Percentiles rank a stretch among this genome's conserved stretches.
Evolutionary conservation across 768 basidiomycete genomes (phyloP).

Genomic region (Amyloporia xantha): DNA sequence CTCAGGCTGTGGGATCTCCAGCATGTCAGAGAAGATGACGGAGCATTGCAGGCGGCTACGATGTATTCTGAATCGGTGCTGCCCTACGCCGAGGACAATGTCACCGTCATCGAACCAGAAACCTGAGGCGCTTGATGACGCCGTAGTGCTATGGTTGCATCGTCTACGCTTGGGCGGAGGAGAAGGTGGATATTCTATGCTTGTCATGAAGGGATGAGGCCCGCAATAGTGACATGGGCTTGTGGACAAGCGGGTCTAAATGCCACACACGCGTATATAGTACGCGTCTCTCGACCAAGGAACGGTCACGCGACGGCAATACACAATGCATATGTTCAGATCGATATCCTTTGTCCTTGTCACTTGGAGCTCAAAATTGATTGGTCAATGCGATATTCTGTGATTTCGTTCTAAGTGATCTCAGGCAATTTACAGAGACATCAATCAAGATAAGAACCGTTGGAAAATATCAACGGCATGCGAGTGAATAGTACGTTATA

Average conservation of each 20-base stretch:
- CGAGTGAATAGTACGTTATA: no score
- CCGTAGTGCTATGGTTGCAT: not conserved
- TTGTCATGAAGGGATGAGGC: not conserved
- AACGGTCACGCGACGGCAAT: constrained; percentile 1
- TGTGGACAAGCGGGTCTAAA: no score
- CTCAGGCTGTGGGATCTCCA: constrained; percentile 28
- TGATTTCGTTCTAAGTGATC: no score
- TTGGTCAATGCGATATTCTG: no score
- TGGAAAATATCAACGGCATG: no score
- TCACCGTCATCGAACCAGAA: constrained; percentile 33
- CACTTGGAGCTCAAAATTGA: no score
- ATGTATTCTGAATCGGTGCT: constrained; percentile 19
- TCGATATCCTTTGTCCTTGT: no score
- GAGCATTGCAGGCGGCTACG: constrained; percentile 15
- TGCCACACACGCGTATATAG: not conserved
- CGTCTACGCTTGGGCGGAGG: constrained; percentile 1
- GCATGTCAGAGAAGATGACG: constrained; percentile 30
- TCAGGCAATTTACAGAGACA: no score
- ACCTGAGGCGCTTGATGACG: not conserved
- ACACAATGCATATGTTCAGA: no score
- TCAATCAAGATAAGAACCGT: no score
- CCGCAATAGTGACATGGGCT: not conserved
- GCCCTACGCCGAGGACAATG: constrained; percentile 25
- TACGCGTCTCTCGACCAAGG: not conserved
- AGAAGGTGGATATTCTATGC: not conserved